Evolutionary conservation across 1,284 basidiomycete species (phyloP).

Genomic region (Ganoderma sinense): DNA sequence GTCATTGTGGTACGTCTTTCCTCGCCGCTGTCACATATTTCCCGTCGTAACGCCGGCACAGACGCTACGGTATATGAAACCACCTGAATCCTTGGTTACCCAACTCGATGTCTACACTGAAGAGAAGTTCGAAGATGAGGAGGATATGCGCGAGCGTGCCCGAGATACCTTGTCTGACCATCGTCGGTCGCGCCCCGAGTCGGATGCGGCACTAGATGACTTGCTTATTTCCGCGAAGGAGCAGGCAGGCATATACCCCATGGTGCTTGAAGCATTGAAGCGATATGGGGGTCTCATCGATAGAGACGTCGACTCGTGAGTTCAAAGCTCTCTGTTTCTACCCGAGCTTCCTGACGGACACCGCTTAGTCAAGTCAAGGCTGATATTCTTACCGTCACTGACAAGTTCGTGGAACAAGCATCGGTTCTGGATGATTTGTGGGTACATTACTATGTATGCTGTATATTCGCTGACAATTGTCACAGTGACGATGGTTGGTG

Average conservation of each 20-base stretch:
- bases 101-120: slow-evolving; percentile 87
- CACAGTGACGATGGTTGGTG: slow-evolving; percentile 71
- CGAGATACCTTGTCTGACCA: slow-evolving; percentile 51
- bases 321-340: slow-evolving; percentile 21
- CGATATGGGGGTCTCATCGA: slow-evolving; percentile 64
- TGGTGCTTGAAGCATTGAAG: slow-evolving; percentile 62
- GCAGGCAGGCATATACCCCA: slow-evolving; percentile 62
- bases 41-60: slow-evolving; percentile 37
- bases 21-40: not conserved
- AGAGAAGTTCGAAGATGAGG: slow-evolving; percentile 90
- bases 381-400: slow-evolving; percentile 66
- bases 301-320: slow-evolving; percentile 68
- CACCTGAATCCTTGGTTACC: slow-evolving; percentile 75
- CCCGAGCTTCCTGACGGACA: not conserved
- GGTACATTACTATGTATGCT: slow-evolving; percentile 31
- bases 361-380: slow-evolving; percentile 64
- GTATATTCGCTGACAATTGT: slow-evolving; percentile 9
- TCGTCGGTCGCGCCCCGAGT: slow-evolving; percentile 52
- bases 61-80: slow-evolving; percentile 78
- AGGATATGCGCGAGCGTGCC: slow-evolving; percentile 77
- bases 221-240: slow-evolving; percentile 63
- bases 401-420: slow-evolving; percentile 75
- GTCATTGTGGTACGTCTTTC: slow-evolving; percentile 73
- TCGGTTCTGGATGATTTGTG: slow-evolving; percentile 69
- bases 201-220: slow-evolving; percentile 60